These are phyloP conservation scores for Aspergillus nanangensis DNA, from an alignment of 495 filamentous ascomycete species.

Conservation along the genomic window DNA sequence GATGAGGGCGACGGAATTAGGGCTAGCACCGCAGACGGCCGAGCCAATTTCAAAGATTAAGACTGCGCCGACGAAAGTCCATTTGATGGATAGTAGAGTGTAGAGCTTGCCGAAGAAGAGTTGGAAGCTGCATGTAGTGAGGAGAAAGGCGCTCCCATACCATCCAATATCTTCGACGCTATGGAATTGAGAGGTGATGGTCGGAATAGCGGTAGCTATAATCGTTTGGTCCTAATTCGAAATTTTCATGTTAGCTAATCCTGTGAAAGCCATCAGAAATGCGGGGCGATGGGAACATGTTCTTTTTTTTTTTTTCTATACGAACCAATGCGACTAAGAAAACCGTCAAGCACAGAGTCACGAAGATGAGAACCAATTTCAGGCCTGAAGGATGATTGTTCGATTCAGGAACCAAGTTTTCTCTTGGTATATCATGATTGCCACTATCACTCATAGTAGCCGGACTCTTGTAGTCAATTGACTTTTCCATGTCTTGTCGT, in stretches of 20 bases:
- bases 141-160: slow-evolving; percentile 49
- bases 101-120: slow-evolving; percentile 13
- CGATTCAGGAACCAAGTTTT: neutral
- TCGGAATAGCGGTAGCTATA: slow-evolving; percentile 49
- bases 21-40: slow-evolving; percentile 9
- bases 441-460: neutral
- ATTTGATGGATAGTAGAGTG: slow-evolving; percentile 12
- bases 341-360: slow-evolving; percentile 45
- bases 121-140: slow-evolving; percentile 13
- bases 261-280: neutral
- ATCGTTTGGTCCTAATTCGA: slow-evolving; percentile 35
- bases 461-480: neutral
- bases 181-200: slow-evolving; percentile 49
- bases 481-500: neutral
- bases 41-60: slow-evolving; percentile 19
- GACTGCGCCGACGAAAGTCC: slow-evolving; percentile 13
- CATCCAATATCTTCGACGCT: slow-evolving; percentile 51
- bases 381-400: slow-evolving; percentile 39
- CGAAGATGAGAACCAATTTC: slow-evolving; percentile 42
- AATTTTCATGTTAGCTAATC: neutral
- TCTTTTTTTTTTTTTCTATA: no score
- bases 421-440: neutral
- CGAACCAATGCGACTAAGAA: slow-evolving; percentile 58
- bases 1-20: slow-evolving; percentile 18
- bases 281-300: neutral